A percentile compares a stretch with the other conserved stretches of the same genome.
Evolutionary conservation across 2,329 filamentous ascomycete genomes (phyloP).

Genomic region (Ophiostoma ips): DNA sequence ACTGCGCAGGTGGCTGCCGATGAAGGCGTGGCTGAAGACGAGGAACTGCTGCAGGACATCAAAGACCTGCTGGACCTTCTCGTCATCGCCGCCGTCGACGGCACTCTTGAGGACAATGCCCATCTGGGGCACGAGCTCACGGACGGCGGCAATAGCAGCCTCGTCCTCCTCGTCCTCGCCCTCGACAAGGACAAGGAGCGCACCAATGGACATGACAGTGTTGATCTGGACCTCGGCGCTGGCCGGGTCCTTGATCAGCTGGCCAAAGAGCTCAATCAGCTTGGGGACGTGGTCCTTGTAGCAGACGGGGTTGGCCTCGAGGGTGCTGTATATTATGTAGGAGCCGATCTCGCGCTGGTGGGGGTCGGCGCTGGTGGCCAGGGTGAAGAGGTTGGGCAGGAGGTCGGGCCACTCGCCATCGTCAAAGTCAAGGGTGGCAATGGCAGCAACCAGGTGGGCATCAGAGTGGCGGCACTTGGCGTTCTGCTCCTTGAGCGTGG

Average conservation of each 20-base stretch:
- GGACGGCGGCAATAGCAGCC: conserved; percentile 58
- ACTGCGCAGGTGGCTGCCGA: conserved; percentile 77
- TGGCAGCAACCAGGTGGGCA: conserved; percentile 73
- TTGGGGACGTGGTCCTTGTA: conserved; percentile 70
- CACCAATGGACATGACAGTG: conserved; percentile 79
- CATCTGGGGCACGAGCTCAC: conserved; percentile 72
- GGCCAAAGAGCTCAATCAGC: conserved; percentile 70
- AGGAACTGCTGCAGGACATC: conserved; percentile 95
- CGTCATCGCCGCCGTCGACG: conserved; percentile 68
- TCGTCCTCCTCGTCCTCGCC: conserved; percentile 78
- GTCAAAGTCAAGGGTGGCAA: conserved; percentile 75
- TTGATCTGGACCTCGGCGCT: conserved; percentile 90
- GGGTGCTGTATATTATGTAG: conserved; percentile 82
- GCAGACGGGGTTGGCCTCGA: conserved; percentile 74
- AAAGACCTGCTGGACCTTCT: conserved; percentile 78
- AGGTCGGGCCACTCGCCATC: conserved; percentile 78
- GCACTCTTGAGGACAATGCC: conserved; percentile 77
- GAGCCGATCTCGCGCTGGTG: conserved; percentile 79
- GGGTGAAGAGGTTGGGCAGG: conserved; percentile 63
- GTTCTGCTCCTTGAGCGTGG: conserved; percentile 66
- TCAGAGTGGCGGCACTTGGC: conserved; percentile 71
- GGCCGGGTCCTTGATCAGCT: conserved; percentile 79
- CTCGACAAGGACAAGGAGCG: conserved; percentile 75
- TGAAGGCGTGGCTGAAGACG: conserved; percentile 71
- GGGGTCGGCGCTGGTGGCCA: conserved; percentile 60